These are phyloP conservation scores for Mycosphaerelloides madeirae DNA, from an alignment of 2,329 filamentous ascomycete genomes.

Conservation along the genomic window DNA sequence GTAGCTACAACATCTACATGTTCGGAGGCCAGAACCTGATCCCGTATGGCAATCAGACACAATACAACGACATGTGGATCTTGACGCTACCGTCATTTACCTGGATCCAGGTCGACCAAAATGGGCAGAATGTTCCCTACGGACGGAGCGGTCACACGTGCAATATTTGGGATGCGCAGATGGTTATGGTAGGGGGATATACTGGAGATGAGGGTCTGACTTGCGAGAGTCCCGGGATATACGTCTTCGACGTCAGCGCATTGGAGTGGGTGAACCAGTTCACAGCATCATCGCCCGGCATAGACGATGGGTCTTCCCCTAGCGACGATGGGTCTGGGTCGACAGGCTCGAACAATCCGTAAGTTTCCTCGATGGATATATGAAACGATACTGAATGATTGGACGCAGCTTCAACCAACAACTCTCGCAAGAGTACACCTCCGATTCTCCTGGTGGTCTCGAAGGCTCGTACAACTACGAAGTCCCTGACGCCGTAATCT, in stretches of 20 bases:
- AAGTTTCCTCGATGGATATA: background rate
- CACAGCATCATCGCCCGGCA: slow-evolving; percentile 56
- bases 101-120: slow-evolving; percentile 64
- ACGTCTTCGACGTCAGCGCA: slow-evolving; percentile 70
- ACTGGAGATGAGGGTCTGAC: slow-evolving; percentile 52
- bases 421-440: slow-evolving; percentile 42
- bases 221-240: slow-evolving; percentile 66
- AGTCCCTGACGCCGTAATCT: slow-evolving; percentile 61
- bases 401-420: slow-evolving; percentile 49
- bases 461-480: slow-evolving; percentile 60
- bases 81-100: slow-evolving; percentile 74
- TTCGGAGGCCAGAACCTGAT: slow-evolving; percentile 71
- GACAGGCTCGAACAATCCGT: slow-evolving; percentile 15
- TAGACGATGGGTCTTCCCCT: slow-evolving; percentile 16
- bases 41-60: slow-evolving; percentile 54
- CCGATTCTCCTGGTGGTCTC: slow-evolving; percentile 52
- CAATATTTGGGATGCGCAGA: slow-evolving; percentile 73
- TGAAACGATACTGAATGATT: background rate
- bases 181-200: slow-evolving; percentile 72
- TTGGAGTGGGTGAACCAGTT: slow-evolving; percentile 67
- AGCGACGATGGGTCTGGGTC: slow-evolving; percentile 8
- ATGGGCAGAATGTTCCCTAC: slow-evolving; percentile 44
- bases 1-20: slow-evolving; percentile 72
- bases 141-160: slow-evolving; percentile 71
- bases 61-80: slow-evolving; percentile 74